Conservation (phyloP, 1,139 yeast genomes). For the Pichia sp. region DNA sequence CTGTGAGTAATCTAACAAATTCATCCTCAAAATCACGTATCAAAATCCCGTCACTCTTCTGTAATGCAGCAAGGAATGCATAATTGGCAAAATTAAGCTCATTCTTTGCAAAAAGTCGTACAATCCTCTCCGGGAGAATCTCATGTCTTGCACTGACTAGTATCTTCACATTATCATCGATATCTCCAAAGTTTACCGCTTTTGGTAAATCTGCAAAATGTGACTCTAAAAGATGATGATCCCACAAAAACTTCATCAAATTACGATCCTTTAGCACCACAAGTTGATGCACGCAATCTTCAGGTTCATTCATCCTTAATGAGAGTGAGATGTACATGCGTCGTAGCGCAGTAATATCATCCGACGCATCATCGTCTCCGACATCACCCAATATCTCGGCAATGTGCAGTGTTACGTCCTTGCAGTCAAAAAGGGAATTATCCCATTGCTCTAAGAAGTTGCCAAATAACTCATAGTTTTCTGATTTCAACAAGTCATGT, state of each 20-base stretch:
- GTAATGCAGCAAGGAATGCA: slow-evolving; percentile 51
- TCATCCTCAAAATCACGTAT: slow-evolving; percentile 57
- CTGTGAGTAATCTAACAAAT: slow-evolving; percentile 56
- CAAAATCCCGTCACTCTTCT: slow-evolving; percentile 45
- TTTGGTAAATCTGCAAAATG: slow-evolving; percentile 45
- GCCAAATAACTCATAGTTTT: slow-evolving; percentile 32
- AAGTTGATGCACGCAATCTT: slow-evolving; percentile 58
- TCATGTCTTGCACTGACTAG: slow-evolving; percentile 64
- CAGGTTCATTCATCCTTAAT: slow-evolving; percentile 49
- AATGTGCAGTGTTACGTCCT: slow-evolving; percentile 37
- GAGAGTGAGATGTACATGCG: slow-evolving; percentile 51
- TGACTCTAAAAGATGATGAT: slow-evolving; percentile 52
- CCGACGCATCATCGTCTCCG: slow-evolving; percentile 14
- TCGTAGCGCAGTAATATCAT: no score
- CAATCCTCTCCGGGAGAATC: slow-evolving; percentile 43
- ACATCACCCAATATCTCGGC: slow-evolving; percentile 34
- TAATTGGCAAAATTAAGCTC: slow-evolving; percentile 50
- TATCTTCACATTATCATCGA: slow-evolving; percentile 39
- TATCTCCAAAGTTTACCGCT: slow-evolving; percentile 42
- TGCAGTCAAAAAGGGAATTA: slow-evolving; percentile 43
- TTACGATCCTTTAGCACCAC: slow-evolving; percentile 45
- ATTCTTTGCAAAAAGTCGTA: slow-evolving; percentile 38
- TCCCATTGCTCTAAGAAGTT: slow-evolving; percentile 54
- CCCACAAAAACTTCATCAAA: slow-evolving; percentile 51
- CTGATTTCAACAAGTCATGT: slow-evolving; percentile 38